phyloP scores from a whole-genome alignment of 225 moss, liverwort and hornwort species.

The Neckera pumila region DNA sequence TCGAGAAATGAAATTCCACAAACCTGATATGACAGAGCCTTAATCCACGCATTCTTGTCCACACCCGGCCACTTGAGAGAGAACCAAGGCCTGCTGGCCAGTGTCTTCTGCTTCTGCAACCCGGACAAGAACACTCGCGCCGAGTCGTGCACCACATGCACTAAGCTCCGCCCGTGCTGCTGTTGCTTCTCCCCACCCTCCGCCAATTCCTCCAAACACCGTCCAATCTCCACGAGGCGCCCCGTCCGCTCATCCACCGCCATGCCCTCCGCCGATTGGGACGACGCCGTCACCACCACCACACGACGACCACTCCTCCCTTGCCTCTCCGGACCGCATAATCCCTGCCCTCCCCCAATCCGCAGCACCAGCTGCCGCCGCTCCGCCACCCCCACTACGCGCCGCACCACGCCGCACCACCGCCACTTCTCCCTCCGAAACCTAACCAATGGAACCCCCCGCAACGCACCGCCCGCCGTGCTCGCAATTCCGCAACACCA shows the following conservation, averaged over 20 bases:
- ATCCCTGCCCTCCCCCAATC: background rate
- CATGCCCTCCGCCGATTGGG: slow-evolving; percentile 29
- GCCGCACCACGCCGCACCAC: background rate
- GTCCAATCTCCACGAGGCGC: slow-evolving; percentile 5
- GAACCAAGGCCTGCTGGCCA: slow-evolving; percentile 41
- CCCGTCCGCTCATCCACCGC: slow-evolving; percentile 21
- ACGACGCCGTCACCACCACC: slow-evolving; percentile 3
- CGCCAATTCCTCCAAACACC: slow-evolving; percentile 21
- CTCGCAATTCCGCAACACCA: slow-evolving; percentile 12
- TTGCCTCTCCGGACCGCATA: background rate
- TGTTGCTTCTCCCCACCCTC: slow-evolving; percentile 14
- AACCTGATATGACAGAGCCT: slow-evolving; percentile 51
- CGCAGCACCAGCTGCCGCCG: slow-evolving; percentile 4
- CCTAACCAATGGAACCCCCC: slow-evolving; percentile 19
- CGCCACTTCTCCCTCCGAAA: slow-evolving; percentile 1
- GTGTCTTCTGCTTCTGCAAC: slow-evolving; percentile 34
- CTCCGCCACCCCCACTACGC: background rate
- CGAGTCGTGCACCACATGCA: slow-evolving; percentile 31
- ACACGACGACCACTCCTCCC: background rate
- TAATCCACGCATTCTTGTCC: slow-evolving; percentile 54
- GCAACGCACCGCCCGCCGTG: background rate
- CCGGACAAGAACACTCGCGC: slow-evolving; percentile 24
- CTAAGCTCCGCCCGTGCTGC: slow-evolving; percentile 17
- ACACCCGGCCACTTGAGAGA: slow-evolving; percentile 39
- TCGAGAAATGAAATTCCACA: background rate